Conservation (phyloP, 192 early-diverging fungal genomes). For the Podila clonocystis region DNA sequence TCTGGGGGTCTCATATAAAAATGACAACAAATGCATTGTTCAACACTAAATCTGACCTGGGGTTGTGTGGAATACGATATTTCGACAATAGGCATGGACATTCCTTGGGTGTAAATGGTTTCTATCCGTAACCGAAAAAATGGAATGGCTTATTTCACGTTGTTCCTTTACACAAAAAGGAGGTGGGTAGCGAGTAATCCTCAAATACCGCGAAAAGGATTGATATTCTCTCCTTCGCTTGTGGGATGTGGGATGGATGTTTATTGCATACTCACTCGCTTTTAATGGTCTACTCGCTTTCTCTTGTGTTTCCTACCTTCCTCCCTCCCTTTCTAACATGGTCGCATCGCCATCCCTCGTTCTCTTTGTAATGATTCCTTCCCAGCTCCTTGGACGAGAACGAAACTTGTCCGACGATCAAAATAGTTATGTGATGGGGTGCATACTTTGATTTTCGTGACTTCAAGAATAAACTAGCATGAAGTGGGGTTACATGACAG, state of each 20-base stretch:
- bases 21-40: background rate
- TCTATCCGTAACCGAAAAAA: constrained; percentile 2
- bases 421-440: no score
- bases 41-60: background rate
- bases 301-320: background rate
- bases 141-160: no score
- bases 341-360: background rate
- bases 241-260: no score
- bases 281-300: no score
- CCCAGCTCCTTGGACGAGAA: no score
- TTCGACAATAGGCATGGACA: background rate
- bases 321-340: background rate
- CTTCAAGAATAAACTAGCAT: no score
- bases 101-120: background rate
- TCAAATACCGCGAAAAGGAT: background rate
- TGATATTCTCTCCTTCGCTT: background rate
- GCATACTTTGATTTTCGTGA: no score
- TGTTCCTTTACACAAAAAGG: no score
- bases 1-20: background rate
- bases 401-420: no score
- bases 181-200: background rate
- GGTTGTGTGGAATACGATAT: background rate
- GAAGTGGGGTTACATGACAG: background rate
- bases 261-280: background rate
- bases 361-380: background rate